These are phyloP conservation scores for Phytophthora sp. DNA, from an alignment of 352 stramenopile genomes.

Conservation along the genomic window DNA sequence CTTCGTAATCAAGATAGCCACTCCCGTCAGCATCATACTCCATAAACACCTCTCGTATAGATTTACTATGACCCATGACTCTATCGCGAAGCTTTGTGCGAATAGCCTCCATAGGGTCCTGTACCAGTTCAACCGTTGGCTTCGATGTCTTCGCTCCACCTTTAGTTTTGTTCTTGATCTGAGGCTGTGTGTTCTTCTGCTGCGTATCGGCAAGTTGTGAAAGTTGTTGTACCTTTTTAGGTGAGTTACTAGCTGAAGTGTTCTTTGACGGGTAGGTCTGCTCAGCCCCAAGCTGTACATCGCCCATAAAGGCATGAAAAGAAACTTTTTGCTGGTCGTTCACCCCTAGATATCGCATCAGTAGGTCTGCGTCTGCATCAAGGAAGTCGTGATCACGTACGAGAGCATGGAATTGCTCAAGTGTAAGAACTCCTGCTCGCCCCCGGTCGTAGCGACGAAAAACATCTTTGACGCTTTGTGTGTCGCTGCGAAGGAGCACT, in stretches of 20 bases:
- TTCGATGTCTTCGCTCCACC: constrained; percentile 9
- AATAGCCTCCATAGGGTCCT: constrained; percentile 61
- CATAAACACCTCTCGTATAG: constrained; percentile 73
- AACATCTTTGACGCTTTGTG: constrained; percentile 65
- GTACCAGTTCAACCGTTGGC: constrained; percentile 1
- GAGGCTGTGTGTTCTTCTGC: constrained; percentile 18
- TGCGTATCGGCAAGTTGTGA: constrained; percentile 25
- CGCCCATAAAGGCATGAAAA: constrained; percentile 61
- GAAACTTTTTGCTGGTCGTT: constrained; percentile 47
- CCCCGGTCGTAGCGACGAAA: constrained; percentile 69
- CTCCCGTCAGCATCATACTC: constrained; percentile 70
- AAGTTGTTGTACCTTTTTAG: constrained; percentile 49
- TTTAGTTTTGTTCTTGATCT: constrained; percentile 20
- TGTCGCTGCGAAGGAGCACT: constrained; percentile 56
- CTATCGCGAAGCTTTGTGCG: constrained; percentile 61
- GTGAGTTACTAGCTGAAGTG: neutral
- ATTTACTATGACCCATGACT: constrained; percentile 76
- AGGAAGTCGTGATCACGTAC: constrained; percentile 63
- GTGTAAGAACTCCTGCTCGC: constrained; percentile 48
- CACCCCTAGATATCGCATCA: constrained; percentile 52
- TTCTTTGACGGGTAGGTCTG: constrained; percentile 45
- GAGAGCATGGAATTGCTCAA: constrained; percentile 54
- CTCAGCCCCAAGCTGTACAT: constrained; percentile 38
- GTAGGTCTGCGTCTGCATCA: constrained; percentile 49
- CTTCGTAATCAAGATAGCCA: constrained; percentile 63